Evolutionary conservation across 2,329 filamentous ascomycete species (phyloP), one percentile per base, ranked within the genome.

Genomic region (Myotisia sp.): DNA sequence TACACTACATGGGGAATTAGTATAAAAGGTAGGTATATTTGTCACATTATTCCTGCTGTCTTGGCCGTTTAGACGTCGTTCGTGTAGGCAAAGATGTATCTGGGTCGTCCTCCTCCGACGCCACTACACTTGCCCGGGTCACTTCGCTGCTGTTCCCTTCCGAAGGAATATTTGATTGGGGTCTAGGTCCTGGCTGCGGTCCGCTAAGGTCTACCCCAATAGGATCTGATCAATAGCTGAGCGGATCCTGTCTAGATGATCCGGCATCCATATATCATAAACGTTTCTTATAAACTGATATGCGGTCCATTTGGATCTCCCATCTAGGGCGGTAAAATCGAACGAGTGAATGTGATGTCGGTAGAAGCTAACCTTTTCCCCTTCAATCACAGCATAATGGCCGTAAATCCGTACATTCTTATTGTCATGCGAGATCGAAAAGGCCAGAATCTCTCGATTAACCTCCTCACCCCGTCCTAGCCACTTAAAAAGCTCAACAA

Each of bases 371-470:
- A 39, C 51, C 5, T 53, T 39, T 1, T 51, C 44, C 8, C 42
- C 44, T 14, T 50, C 36, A 12, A 63, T 52, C 2, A 59, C 49
- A 2, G 59, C 44, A 36, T 64, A 64, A 34, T 63, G 48, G 16
- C 56, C 55, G 39, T 60, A 62, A 21, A 65, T 63, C 12, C 51
- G 39, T 5, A 59, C 55, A 0, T 40, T 41, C 2, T 23, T 5
- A 24, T 55, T 29, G 41, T 59, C 51, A 27, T 58, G 47, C 5
- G 58, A 63, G 40, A 64, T 42, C 4, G 60, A 66, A 38, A 64
- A 67, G 13, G 50, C 53, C 6, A 65, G 49, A 17, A 65, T 57
- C 40, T 63, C 45, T n/a, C 53, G 52, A 41, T 63, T 7, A 13
- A 63, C 33, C 39, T 63, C 55, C 2, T 47, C 33, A 24, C 45